These are phyloP conservation scores for Marsdenia floribunda DNA, from an alignment of 257 asterid species.

Conservation along the genomic window DNA sequence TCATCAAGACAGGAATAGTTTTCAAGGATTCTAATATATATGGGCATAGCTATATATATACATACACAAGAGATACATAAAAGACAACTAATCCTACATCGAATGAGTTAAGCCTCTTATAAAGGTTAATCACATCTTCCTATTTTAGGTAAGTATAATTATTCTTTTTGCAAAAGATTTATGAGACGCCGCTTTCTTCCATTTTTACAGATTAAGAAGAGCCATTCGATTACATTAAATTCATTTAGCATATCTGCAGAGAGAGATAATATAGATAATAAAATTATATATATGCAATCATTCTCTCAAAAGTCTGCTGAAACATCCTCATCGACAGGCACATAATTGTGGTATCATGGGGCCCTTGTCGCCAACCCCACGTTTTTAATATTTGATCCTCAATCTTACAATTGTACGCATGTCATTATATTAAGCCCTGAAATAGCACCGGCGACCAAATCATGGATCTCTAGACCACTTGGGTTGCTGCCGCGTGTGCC, in stretches of 20 bases:
- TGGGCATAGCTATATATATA: too few species aligned
- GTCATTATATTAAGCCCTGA: not conserved
- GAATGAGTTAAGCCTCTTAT: too few species aligned
- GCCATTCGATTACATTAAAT: too few species aligned
- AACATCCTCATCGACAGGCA: constrained; percentile 2
- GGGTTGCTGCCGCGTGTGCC: not conserved
- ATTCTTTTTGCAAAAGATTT: too few species aligned
- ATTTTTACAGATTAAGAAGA: too few species aligned
- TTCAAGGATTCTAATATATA: not conserved
- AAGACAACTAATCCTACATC: too few species aligned
- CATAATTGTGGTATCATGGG: not conserved
- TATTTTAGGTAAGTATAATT: too few species aligned
- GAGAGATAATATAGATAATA: too few species aligned
- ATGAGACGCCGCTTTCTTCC: too few species aligned
- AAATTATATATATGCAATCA: not conserved
- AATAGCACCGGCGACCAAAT: not conserved
- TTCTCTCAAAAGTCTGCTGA: not conserved
- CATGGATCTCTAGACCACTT: not conserved
- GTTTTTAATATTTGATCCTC: not conserved
- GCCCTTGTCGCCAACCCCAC: not conserved
- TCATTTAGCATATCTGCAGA: too few species aligned
- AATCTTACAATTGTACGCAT: not conserved
- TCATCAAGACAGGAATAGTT: constrained; percentile 1
- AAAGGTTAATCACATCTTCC: too few species aligned
- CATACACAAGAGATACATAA: too few species aligned